Evolutionary conservation across 2,329 filamentous ascomycete genomes (phyloP), one percentile per base, ranked within the genome.

Genomic region (Aspergillus chevalieri): DNA sequence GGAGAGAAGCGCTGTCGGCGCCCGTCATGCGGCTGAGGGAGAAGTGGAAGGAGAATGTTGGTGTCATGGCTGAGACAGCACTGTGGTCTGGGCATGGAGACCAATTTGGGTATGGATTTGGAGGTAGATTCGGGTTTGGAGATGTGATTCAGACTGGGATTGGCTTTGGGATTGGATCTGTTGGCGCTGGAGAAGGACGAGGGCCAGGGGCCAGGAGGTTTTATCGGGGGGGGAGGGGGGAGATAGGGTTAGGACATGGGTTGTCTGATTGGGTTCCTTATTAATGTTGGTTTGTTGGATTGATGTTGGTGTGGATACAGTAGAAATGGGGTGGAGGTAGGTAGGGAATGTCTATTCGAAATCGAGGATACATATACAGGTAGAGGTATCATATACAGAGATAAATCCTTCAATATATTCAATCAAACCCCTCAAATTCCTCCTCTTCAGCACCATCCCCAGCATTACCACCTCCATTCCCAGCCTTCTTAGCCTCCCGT

Each of bases 351-450:
- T 41, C 9, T 41, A 41, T 41, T 12, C 38, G 7, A 41, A 19
- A 17, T 41, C 17, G 6, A 12, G 7, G 9, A 41, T 41, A 12
- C 17, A 21, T 19, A 5, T 41, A 22, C 10, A 22, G 8, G 17
- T 12, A 43, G n/a, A 43, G 41, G 22, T 15, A 43, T 43, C 19
- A 43, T 10, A 43, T n/a, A 22, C 21, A 30, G 26, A 30, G 26
- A 12, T 30, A 30, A 12, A 30, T 5, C 26, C 3, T 12, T 22
- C 14, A 15, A 45, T 30, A 49, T 48, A 44, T 52, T 58, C 44
- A 70, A 52, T 71, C 79, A 60, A 85, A 85, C 1, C 82, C 82
- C 48, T 78, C 63, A 65, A 85, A 85, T 33, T 81, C 78, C 21
- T 78, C 64, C 21, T 56, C 59, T 15, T 43, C 58, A 7, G 34